Base-by-base conservation (phyloP, 805 yeast species). In the Zygosaccharomyces kombuchaensis region DNA sequence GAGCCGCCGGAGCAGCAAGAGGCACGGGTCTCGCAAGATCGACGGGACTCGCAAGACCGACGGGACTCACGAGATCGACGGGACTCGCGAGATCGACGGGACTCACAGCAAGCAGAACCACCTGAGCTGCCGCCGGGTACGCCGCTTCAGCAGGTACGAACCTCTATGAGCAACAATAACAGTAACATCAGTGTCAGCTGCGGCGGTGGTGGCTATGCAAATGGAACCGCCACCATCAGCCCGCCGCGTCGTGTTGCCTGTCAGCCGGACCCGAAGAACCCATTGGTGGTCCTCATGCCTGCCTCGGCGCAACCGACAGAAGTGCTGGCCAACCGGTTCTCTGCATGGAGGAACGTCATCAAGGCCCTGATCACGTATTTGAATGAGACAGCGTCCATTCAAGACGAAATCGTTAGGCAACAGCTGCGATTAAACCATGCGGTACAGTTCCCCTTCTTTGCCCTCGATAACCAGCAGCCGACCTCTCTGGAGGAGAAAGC, bases 341-440 rank as follows among this genome's bases (percentile, higher is more conserved):
- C 81, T 40, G 84, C 95, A 2, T 91, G 97, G 96, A 73, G 96
- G 47, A 75, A 77, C 34, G 79, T 90, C 45, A 81, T 89, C 46
- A 80, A 81, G 50, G 83, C 91, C 29, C 68, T 91, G 45, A 74
- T 87, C 16, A 78, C 75, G 38, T 91, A 91, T 60, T 72, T 91
- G 51, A 78, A 77, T 50, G 96, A 89, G 58, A 82, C 81, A 32
- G 88, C 87, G 8, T 76, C 85, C 10, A 90, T 87, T 46, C 93
- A 89, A 62, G 96, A 90, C 64, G 96, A 90, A 60, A 77, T 87
- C 13, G 81, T 86, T 29, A 78, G 96, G 48, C 95, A 87, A 58
- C 93, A 87, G 54, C 67, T 82, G 41, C 71, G 96, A 41, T 73
- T 89, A 36, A 86, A 87, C 49, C 90, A 87, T 62, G 88, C 95